phyloP scores from a whole-genome alignment of 2,329 filamentous ascomycete species.

The Fusarium tuaranense region DNA sequence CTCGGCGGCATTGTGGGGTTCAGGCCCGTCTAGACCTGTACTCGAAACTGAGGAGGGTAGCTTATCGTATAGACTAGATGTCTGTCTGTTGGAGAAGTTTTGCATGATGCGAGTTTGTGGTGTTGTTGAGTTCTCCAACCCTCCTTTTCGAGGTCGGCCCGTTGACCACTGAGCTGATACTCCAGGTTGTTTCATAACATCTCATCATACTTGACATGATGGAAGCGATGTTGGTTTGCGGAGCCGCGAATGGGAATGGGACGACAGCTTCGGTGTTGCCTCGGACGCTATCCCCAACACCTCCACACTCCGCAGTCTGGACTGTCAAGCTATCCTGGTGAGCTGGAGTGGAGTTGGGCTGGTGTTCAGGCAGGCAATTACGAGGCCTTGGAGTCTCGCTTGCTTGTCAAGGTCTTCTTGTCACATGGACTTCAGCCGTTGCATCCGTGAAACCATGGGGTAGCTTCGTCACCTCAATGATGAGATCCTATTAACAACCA shows the following conservation, averaged over 20 bases:
- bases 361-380: background rate
- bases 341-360: background rate
- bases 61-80: background rate
- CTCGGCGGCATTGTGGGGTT: slow-evolving; percentile 19
- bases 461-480: background rate
- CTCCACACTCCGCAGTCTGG: background rate
- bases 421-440: background rate
- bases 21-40: slow-evolving; percentile 5
- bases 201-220: background rate
- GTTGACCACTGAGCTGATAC: background rate
- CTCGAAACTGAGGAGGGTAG: background rate
- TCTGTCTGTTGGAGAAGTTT: background rate
- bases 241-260: background rate
- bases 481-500: no score
- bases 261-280: background rate
- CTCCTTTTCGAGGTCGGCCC: background rate
- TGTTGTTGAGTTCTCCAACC: slow-evolving; percentile 7
- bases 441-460: background rate
- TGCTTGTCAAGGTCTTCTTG: background rate
- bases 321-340: background rate
- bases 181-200: background rate
- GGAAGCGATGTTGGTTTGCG: background rate
- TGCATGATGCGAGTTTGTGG: background rate
- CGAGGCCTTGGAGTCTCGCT: background rate
- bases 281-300: background rate